Conservation (phyloP, 768 basidiomycete genomes). For the Paxillus involutus region DNA sequence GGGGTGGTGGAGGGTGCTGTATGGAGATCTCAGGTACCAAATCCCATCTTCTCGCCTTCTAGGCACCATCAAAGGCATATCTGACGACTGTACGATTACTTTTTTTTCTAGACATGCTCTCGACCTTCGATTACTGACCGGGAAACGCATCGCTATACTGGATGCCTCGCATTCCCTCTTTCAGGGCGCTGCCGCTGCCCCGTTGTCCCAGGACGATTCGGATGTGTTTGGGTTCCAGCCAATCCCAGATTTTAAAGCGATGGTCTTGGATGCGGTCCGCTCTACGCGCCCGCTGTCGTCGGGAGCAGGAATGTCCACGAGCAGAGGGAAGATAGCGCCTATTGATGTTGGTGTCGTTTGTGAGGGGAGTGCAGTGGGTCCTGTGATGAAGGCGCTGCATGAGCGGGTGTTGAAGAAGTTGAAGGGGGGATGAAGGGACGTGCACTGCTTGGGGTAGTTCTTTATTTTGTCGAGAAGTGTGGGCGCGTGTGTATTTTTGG, state of each 20-base stretch:
- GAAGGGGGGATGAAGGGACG: slow-evolving; percentile 14
- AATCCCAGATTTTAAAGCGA: slow-evolving; percentile 57
- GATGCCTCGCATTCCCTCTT: slow-evolving; percentile 71
- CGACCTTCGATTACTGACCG: slow-evolving; percentile 74
- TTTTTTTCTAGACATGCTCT: slow-evolving; percentile 59
- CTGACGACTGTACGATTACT: not conserved
- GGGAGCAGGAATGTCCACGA: slow-evolving; percentile 10
- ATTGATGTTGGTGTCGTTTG: slow-evolving; percentile 68
- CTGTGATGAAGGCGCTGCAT: slow-evolving; percentile 45
- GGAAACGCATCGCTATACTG: slow-evolving; percentile 65
- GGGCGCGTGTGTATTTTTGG: no score
- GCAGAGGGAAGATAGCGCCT: slow-evolving; percentile 47
- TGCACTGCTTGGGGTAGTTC: not conserved
- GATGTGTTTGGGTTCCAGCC: slow-evolving; percentile 46
- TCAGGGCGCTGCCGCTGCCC: slow-evolving; percentile 1
- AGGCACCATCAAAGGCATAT: no score
- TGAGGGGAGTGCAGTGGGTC: slow-evolving; percentile 43
- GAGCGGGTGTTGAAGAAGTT: slow-evolving; percentile 39
- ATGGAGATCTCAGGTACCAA: slow-evolving; percentile 60
- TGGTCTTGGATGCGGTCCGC: slow-evolving; percentile 51
- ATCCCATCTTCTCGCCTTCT: slow-evolving; percentile 5
- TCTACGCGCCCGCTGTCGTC: slow-evolving; percentile 18
- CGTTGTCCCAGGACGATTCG: not conserved
- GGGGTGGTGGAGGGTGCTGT: slow-evolving; percentile 79
- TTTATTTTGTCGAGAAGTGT: no score